These are phyloP conservation scores for Naganishia onofrii DNA, from an alignment of 768 basidiomycete species.

Conservation along the genomic window DNA sequence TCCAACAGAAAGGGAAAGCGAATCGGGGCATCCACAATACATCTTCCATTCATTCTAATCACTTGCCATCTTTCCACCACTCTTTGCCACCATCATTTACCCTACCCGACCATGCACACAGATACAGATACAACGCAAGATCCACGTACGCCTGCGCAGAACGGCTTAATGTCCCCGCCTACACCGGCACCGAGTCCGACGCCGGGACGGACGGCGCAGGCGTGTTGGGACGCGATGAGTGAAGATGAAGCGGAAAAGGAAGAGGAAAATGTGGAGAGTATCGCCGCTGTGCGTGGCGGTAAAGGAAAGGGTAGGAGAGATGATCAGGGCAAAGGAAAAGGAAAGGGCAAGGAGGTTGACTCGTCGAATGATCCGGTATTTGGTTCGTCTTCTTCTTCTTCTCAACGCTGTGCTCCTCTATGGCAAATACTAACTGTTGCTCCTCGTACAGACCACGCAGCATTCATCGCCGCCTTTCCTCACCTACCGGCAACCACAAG, in stretches of 20 bases:
- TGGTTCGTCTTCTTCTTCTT: background rate
- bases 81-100: background rate
- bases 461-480: slow-evolving; percentile 37
- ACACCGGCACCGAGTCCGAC: slow-evolving; percentile 46
- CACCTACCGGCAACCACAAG: slow-evolving; percentile 31
- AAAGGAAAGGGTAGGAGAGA: background rate
- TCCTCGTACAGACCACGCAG: slow-evolving; percentile 31
- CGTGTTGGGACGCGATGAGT: slow-evolving; percentile 30
- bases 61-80: background rate
- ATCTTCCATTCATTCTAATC: no score
- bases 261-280: background rate
- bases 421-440: slow-evolving; percentile 16
- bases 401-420: slow-evolving; percentile 27
- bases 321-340: background rate
- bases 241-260: slow-evolving; percentile 19
- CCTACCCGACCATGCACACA: background rate
- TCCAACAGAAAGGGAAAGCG: no score
- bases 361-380: background rate
- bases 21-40: no score
- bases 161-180: slow-evolving; percentile 36
- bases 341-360: background rate
- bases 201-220: slow-evolving; percentile 33
- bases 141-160: slow-evolving; percentile 1
- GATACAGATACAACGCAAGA: background rate
- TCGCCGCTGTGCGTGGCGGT: background rate